Conservation (phyloP, 1,284 basidiomycete genomes). For the Cryptococcus floricola region DNA sequence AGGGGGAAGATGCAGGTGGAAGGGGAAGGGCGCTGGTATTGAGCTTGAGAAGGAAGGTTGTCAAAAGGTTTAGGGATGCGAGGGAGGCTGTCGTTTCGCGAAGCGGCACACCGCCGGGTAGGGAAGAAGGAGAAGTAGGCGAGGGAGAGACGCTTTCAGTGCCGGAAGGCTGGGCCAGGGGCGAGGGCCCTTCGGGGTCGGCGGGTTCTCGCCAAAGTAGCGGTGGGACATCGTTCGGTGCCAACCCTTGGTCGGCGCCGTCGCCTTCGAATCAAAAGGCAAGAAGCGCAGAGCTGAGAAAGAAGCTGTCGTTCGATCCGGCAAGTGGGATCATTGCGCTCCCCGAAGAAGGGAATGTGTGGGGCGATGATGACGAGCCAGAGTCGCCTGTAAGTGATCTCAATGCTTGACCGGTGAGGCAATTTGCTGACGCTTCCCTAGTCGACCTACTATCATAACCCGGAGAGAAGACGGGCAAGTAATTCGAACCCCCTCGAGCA, state of each 20-base stretch:
- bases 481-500: not conserved
- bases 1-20: constrained; percentile 50
- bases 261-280: constrained; percentile 8
- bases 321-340: constrained; percentile 69
- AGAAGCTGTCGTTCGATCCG: constrained; percentile 34
- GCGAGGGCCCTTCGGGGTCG: too few relatives aligned
- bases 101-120: constrained; percentile 1
- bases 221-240: constrained; percentile 7
- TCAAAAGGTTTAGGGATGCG: constrained; percentile 43
- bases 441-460: constrained; percentile 29
- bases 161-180: constrained; percentile 29
- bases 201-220: too few relatives aligned
- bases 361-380: constrained; percentile 54
- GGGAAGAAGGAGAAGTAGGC: constrained; percentile 1
- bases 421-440: not conserved
- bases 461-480: constrained; percentile 19
- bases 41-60: constrained; percentile 43
- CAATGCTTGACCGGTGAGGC: not conserved
- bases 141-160: not conserved
- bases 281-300: not conserved
- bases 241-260: constrained; percentile 44
- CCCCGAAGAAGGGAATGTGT: constrained; percentile 62
- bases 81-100: constrained; percentile 3
- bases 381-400: constrained; percentile 27
- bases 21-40: constrained; percentile 31